Base-by-base conservation (phyloP, 352 stramenopile species). In the Blastocystis sp. region DNA sequence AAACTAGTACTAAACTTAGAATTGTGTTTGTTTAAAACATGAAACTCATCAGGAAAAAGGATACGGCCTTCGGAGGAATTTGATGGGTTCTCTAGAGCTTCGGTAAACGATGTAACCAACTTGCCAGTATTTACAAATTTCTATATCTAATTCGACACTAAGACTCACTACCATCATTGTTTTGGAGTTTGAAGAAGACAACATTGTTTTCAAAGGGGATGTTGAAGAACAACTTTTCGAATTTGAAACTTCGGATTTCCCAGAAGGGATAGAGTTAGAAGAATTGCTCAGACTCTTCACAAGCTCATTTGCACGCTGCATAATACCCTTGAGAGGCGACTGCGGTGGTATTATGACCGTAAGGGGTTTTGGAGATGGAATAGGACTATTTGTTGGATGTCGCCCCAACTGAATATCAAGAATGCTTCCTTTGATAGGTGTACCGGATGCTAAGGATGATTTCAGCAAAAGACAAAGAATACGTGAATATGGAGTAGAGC, bases 51-150 rank as follows among this genome's bases (percentile, higher is more conserved):
- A n/a, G 65, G 39, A 75, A 75, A 75, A 27, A 75, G 65, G 43
- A 46, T 43, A n/a, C 65, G 65, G n/a, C 65, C 65, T 19, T 51
- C 43, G n/a, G 39, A 21, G 11, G 24, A 11, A 4, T 12, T 75
- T 29, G 6, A 6, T 29, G n/a, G 19, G 19, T 75, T n/a, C 14
- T 56, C 29, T 19, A 75, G 29, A 37, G 32, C 35, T 54, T 75
- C 65, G 12, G 65, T 56, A 43, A 75, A 75, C 12, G 35, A 56
- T 11, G 65, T 75, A 21, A 75, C 65, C 11, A 75, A n/a, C 11
- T 75, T 75, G 6, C 65, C 65, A 4, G 65, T 75, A 57, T 75
- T 75, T 9, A 27, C 65, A 54, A 75, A 75, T 9, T 75, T 43
- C 65, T 75, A n/a, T 7, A 24, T 19, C 21, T 5, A 57, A 42